Conservation (phyloP, 1,284 basidiomycete species). For the Cutaneotrichosporon cutaneum region DNA sequence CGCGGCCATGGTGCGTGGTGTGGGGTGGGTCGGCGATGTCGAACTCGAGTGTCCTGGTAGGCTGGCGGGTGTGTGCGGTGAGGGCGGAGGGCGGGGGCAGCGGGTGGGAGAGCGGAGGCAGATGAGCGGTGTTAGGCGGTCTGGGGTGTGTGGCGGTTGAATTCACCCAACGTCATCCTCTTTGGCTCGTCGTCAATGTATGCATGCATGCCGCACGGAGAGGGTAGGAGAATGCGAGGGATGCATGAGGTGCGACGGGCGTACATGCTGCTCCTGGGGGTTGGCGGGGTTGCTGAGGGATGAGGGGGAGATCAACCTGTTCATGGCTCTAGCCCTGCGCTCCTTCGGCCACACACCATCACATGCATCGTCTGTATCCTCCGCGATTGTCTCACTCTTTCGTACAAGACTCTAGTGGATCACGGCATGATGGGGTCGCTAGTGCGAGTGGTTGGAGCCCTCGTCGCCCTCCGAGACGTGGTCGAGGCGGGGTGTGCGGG, state of each 20-base stretch:
- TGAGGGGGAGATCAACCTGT: no score
- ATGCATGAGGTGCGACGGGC: no score
- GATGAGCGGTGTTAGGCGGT: slow-evolving; percentile 4
- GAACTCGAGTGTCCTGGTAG: slow-evolving; percentile 10
- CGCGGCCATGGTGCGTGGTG: slow-evolving; percentile 59
- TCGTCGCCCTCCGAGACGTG: slow-evolving; percentile 39
- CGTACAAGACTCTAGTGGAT: slow-evolving; percentile 2
- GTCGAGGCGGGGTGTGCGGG: slow-evolving; percentile 27
- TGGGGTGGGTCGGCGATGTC: background rate
- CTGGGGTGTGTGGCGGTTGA: background rate
- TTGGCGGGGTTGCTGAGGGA: no score
- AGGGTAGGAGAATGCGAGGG: no score
- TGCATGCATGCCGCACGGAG: background rate
- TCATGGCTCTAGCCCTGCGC: no score
- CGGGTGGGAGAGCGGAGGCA: slow-evolving; percentile 1
- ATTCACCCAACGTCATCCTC: background rate
- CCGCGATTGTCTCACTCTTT: background rate
- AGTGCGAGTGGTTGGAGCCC: slow-evolving; percentile 17
- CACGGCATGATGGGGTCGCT: background rate
- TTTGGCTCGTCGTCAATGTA: background rate
- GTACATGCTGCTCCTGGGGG: no score
- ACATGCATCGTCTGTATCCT: background rate
- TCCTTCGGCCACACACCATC: background rate
- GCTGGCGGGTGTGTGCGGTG: background rate
- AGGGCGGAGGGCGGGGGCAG: background rate